Base-by-base conservation (phyloP, 257 asterid species). In the Verbena officinalis region DNA sequence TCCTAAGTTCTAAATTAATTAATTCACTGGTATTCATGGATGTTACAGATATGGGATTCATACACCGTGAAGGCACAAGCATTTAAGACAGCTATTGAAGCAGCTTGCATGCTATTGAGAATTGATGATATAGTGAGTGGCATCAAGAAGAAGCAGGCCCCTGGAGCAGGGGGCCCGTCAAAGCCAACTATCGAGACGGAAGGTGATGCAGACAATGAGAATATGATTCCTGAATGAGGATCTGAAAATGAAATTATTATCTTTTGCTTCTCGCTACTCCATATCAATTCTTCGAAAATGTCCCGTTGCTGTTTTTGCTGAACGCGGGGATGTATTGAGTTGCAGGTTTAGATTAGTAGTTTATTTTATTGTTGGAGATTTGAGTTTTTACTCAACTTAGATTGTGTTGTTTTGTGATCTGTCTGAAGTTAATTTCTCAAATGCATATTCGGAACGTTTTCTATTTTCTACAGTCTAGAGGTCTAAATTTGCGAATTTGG, bases 71-170 rank as follows among this genome's bases (percentile, higher is more conserved):
- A 93, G 82, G 90, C 86, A 1, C 99, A 93, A 33, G 95, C 97
- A 44, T 93, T 93, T 56, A 90, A 93, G 83, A 88, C 96, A 0
- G 99, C 96, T 55, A 93, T 90, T 24, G 99, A 93, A 84, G 95
- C 96, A 9, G 95, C 99, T 10, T 90, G 95, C 84, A 88, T 93
- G 95, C 99, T 93, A 73, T 72, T 93, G 81, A 88, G 96, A 67
- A 90, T 93, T 19, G 97, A 93, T 5, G 99, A 93, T 64, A 90
- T 93, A 48, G 96, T 93, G 16, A 93, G 99, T 64, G 99, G 99
- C 27, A 86, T 93, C 73, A 87, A 93, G 79, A 86, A 93, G 83
- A 84, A 82, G 81, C 95, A 90, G 64, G 94, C 93, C 59, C 88
- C 97, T 20, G 89, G 95, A 68, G 68, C 90, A 7, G 76, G 81